Base-by-base conservation (phyloP, 192 early-diverging fungal genomes). In the Oehlia diaphana region DNA sequence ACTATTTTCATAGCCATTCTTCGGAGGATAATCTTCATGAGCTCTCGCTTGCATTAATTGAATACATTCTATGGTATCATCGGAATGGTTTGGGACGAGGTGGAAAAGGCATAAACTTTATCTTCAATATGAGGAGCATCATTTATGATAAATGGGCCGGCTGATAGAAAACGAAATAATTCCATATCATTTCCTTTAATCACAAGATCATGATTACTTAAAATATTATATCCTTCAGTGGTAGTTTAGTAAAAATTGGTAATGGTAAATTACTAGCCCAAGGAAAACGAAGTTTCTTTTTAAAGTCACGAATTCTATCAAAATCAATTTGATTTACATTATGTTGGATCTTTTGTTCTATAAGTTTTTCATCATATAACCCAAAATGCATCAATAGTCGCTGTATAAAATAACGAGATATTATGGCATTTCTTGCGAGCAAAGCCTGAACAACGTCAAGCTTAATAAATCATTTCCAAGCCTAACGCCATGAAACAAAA, bases 151-250 rank as follows among this genome's bases (percentile, higher is more conserved):
- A 44, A 0, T 21, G 53, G 14, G 5, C 19, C 53, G 0, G 4
- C 53, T 4, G n/a, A 58, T 58, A 58, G 4, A 5, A 16, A 61
- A 23, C 12, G 58, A 9, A 75, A 58, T 28, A 62, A 13, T 33
- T 75, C 73, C 73, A 75, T 75, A 21, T 75, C 73, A 63, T 75
- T 75, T n/a, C 73, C 58, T 47, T 31, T 31, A 31, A 0, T 31
- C 1, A 2, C 31, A 31, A 31, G 9, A 0, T 12, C 6, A 21
- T 47, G 28, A 44, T 47, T 0, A 58, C 6, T 21, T 5, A 53
- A 75, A 0, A 5, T 19, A 1, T 62, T 28, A 49, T 10, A 62
- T 3, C 58, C 73, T 37, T 75, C 73, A 19, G 9, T 31, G 12
- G 63, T n/a, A 75, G 1, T 44, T 49, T 28, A 3, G 2, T 47